Conservation (phyloP, 2,329 filamentous ascomycete genomes). For the Pyricularia grisea region DNA sequence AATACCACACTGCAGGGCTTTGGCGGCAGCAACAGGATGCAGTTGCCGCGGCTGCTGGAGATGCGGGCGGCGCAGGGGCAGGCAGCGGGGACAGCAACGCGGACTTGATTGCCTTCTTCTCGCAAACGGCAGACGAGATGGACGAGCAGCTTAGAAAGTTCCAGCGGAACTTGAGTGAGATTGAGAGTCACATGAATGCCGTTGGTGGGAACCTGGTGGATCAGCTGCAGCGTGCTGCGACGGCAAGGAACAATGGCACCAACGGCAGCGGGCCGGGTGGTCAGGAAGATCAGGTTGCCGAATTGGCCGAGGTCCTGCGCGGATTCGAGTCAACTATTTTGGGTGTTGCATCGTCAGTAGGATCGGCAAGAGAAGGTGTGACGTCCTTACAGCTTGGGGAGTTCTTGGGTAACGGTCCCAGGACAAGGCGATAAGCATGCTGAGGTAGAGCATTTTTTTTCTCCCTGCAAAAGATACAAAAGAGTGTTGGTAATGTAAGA, state of each 20-base stretch:
- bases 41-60: conserved; percentile 31
- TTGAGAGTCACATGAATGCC: conserved; percentile 54
- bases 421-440: background rate
- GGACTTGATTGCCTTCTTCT: conserved; percentile 57
- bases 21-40: conserved; percentile 24
- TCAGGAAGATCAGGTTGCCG: conserved; percentile 34
- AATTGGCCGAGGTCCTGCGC: conserved; percentile 48
- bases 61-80: conserved; percentile 26
- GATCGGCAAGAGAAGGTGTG: conserved; percentile 48
- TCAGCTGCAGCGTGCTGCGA: conserved; percentile 42
- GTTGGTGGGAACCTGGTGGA: conserved; percentile 52
- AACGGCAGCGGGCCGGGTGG: conserved; percentile 21
- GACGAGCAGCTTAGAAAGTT: conserved; percentile 45
- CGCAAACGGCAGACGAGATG: conserved; percentile 53
- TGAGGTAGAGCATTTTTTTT: background rate
- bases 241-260: conserved; percentile 9
- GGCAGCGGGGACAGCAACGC: conserved; percentile 40
- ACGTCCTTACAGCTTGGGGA: conserved; percentile 46
- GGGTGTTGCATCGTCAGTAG: conserved; percentile 52
- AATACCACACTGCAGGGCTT: conserved; percentile 37
- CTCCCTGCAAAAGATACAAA: background rate
- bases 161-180: conserved; percentile 49
- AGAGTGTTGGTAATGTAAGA: background rate
- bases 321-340: conserved; percentile 59
- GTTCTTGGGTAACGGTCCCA: conserved; percentile 25